Evolutionary conservation across 768 basidiomycete genomes (phyloP).

Genomic region (Arthromyces matolae): DNA sequence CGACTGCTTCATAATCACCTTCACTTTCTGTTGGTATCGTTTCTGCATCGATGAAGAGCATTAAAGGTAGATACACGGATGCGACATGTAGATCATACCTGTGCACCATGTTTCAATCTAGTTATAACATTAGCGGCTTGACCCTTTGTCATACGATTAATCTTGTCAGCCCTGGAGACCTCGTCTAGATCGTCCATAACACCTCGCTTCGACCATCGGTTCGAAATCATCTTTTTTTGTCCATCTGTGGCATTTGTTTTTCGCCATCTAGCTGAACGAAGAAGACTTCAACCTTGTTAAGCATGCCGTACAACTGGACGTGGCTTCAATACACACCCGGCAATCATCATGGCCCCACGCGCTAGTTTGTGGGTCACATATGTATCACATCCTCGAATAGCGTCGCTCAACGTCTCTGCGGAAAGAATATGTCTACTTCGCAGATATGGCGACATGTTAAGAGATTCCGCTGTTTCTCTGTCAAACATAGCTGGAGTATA

Average conservation of each 20-base stretch:
- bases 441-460: slow-evolving; percentile 52
- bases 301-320: not conserved
- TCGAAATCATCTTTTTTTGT: slow-evolving; percentile 56
- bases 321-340: slow-evolving; percentile 42
- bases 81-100: slow-evolving; percentile 35
- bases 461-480: slow-evolving; percentile 35
- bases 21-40: slow-evolving; percentile 52
- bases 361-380: slow-evolving; percentile 57
- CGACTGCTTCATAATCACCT: slow-evolving; percentile 33
- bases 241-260: slow-evolving; percentile 52
- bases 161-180: slow-evolving; percentile 23
- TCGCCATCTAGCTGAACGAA: slow-evolving; percentile 67
- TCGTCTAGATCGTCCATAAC: slow-evolving; percentile 17
- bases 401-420: slow-evolving; percentile 52
- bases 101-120: slow-evolving; percentile 72
- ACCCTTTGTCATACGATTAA: slow-evolving; percentile 63
- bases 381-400: slow-evolving; percentile 67
- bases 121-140: slow-evolving; percentile 77
- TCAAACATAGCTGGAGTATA: slow-evolving; percentile 53
- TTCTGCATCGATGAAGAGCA: slow-evolving; percentile 31
- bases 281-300: slow-evolving; percentile 39
- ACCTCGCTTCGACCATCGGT: slow-evolving; percentile 40
- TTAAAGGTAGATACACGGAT: not conserved
- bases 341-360: slow-evolving; percentile 36
- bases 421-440: slow-evolving; percentile 49